Percentiles rank a stretch among this genome's conserved stretches.
These are phyloP conservation scores for Neocatenulostroma microsporum DNA, from an alignment of 2,329 filamentous ascomycete species.

Conservation along the genomic window DNA sequence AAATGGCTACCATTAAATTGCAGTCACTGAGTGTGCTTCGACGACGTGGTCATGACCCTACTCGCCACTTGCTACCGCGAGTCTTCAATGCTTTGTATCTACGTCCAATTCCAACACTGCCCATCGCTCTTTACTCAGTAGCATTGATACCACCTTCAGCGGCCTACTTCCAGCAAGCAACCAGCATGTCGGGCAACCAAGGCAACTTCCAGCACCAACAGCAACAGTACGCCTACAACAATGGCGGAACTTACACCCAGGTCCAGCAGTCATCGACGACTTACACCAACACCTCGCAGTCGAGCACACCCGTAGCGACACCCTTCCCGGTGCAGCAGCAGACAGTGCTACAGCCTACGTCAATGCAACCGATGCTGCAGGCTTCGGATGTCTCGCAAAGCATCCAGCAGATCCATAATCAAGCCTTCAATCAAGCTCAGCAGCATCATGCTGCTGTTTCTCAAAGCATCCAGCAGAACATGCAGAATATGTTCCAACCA, in stretches of 20 bases:
- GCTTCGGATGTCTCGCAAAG: not conserved
- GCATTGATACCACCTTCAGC: not conserved
- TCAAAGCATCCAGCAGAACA: too few relatives aligned
- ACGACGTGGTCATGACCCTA: too few relatives aligned
- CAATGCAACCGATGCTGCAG: not conserved
- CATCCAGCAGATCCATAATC: not conserved
- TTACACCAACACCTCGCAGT: not conserved
- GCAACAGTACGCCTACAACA: slow-evolving; percentile 7
- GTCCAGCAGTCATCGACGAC: slow-evolving; percentile 3
- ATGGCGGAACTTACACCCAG: slow-evolving; percentile 2
- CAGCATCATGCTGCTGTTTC: slow-evolving; percentile 1
- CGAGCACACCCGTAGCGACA: not conserved
- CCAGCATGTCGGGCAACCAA: slow-evolving; percentile 4
- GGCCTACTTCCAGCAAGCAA: not conserved
- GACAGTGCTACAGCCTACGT: too few relatives aligned
- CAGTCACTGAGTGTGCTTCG: too few relatives aligned
- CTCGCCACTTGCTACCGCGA: too few relatives aligned
- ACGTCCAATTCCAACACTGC: too few relatives aligned
- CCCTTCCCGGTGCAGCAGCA: not conserved
- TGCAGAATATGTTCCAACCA: not conserved
- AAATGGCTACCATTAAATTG: too few relatives aligned
- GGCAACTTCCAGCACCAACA: slow-evolving; percentile 4
- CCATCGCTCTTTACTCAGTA: too few relatives aligned
- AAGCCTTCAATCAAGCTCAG: not conserved
- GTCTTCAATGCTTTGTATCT: too few relatives aligned